Evolutionary conservation across 441 rosid species (phyloP).

Genomic region (Macaranga tanarius): DNA sequence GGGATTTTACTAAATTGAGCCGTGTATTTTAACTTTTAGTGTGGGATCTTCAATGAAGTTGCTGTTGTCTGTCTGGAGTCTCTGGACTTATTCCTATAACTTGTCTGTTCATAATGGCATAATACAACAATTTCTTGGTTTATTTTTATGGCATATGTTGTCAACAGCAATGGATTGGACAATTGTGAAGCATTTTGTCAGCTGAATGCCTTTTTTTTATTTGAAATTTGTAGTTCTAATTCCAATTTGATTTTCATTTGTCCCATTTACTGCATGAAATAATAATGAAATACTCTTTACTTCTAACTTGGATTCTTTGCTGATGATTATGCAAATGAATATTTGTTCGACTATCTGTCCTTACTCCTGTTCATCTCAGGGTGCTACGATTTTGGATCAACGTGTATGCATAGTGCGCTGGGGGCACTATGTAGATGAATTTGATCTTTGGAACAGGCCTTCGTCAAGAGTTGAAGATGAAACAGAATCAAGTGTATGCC

Average conservation of each 20-base stretch:
- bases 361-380: conserved; percentile 41
- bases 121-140: not conserved
- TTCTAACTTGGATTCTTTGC: not conserved
- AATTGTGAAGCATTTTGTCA: not conserved
- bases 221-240: not conserved
- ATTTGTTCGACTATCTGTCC: not conserved
- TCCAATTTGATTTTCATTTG: not conserved
- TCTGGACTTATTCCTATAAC: not conserved
- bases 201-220: too few relatives aligned
- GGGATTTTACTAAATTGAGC: not conserved
- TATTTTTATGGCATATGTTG: not conserved
- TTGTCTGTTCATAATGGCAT: not conserved
- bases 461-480: conserved; percentile 37
- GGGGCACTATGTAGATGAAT: conserved; percentile 57
- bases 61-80: not conserved
- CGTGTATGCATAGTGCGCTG: conserved; percentile 61
- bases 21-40: not conserved
- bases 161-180: not conserved
- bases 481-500: conserved; percentile 39
- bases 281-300: not conserved
- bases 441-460: conserved; percentile 46
- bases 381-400: conserved; percentile 77
- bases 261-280: not conserved
- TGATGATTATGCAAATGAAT: not conserved
- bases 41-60: not conserved